Evolutionary conservation across 441 rosid species (phyloP).

Genomic region (Cnidoscolus chayamansa): DNA sequence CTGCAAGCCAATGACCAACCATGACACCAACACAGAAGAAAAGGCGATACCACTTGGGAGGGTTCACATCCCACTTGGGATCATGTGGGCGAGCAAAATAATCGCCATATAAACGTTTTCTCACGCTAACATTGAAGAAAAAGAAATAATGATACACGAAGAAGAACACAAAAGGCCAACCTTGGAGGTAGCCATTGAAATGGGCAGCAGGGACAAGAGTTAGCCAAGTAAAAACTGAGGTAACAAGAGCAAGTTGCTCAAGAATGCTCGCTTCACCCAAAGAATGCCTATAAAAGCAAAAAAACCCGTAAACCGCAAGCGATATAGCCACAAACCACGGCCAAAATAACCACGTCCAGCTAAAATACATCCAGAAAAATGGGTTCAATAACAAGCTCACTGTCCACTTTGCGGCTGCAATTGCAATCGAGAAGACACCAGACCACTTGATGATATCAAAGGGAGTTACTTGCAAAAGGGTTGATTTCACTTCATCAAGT

Average conservation of each 20-base stretch:
- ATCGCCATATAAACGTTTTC: conserved; percentile 82
- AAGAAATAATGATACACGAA: conserved; percentile 86
- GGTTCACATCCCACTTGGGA: conserved; percentile 75
- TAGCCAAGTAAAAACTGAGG: conserved; percentile 72
- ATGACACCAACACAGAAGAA: conserved; percentile 56
- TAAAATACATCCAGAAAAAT: conserved; percentile 85
- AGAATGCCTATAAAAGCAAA: conserved; percentile 55
- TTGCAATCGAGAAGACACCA: conserved; percentile 42
- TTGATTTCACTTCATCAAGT: conserved; percentile 38
- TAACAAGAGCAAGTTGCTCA: conserved; percentile 75
- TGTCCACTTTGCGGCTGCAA: conserved; percentile 56
- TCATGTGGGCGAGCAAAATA: conserved; percentile 57
- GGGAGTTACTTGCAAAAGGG: conserved; percentile 43
- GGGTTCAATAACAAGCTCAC: conserved; percentile 50
- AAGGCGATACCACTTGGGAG: conserved; percentile 52
- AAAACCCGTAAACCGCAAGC: conserved; percentile 55
- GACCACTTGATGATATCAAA: conserved; percentile 51
- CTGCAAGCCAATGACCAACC: conserved; percentile 80
- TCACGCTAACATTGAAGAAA: conserved; percentile 77
- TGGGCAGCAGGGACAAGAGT: conserved; percentile 81
- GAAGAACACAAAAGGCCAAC: conserved; percentile 84
- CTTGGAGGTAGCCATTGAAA: conserved; percentile 80
- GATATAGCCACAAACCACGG: conserved; percentile 69
- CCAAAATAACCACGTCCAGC: conserved; percentile 94
- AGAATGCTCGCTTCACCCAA: conserved; percentile 56